Evolutionary conservation across 129 eudicot species (phyloP), one percentile per base, ranked within the genome.

Genomic region (Ambrosia artemisiifolia): DNA sequence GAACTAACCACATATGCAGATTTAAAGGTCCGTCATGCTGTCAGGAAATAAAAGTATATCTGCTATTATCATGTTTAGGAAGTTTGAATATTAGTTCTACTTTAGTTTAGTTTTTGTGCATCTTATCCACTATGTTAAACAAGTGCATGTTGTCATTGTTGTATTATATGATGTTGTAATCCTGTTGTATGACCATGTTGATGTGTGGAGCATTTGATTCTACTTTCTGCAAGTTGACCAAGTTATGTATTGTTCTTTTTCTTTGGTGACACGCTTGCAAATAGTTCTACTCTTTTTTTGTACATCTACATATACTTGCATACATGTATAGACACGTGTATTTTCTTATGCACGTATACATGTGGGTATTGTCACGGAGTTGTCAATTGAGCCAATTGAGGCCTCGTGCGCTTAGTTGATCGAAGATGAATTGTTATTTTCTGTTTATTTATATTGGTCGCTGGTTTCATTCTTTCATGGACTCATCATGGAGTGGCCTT

Each of bases 1-100:
- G 69, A 18, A 77, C 71, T 73, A 68, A 65, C 72, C 6, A 20
- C 70, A 16, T 18, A 10, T 66, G 72, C 65, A 20, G 54, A 65
- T 75, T 67, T 32, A 65, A 56, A 75, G 78, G 80, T 65, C 48
- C 30, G 9, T 24, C 54, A 63, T 65, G 61, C 13, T 66, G 67
- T 75, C 7, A 54, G 59, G 17, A 42, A 67, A 65, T 18, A 17
- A 66, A 40, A 14, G n/a, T 36, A 10, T 35, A 33, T 60, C 16
- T 75, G 73, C 46, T 73, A 24, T 17, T 30, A 55, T 78, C 36
- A 55, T 71, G 43, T 51, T 64, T 63, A 71, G 71, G 42, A 64
- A 53, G 51, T 78, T 63, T 44, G 32, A 63, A 11, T 63, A 64
- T 63, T 60, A 67, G 11, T 61, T 51, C 65, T 32, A 40, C 70